Evolutionary conservation across 148 eudicot genomes (phyloP).

Genomic region (Amaranthus cruentus): DNA sequence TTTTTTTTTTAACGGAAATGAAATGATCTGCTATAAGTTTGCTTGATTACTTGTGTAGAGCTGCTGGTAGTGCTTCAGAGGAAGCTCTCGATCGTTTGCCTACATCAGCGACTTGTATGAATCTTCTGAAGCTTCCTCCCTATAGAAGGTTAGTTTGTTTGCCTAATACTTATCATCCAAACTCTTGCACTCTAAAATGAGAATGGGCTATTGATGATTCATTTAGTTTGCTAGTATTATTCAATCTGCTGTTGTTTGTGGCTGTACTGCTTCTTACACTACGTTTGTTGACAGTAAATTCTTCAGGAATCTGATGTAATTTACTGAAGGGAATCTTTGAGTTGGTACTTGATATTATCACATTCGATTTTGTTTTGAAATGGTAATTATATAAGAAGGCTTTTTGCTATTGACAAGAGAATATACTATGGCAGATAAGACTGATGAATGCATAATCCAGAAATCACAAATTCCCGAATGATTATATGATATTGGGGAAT

Average conservation of each 20-base stretch:
- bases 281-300: not conserved
- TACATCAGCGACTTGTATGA: slow-evolving; percentile 98
- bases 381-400: too few relatives aligned
- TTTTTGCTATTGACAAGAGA: too few relatives aligned
- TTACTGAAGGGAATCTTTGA: not conserved
- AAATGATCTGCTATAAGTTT: slow-evolving; percentile 1
- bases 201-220: not conserved
- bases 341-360: too few relatives aligned
- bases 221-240: too few relatives aligned
- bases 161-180: not conserved
- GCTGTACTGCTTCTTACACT: not conserved
- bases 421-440: too few relatives aligned
- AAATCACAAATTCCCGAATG: too few relatives aligned
- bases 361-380: too few relatives aligned
- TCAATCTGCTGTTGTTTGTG: not conserved
- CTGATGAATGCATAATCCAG: too few relatives aligned
- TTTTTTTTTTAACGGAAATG: not conserved
- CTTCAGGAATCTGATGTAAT: not conserved
- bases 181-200: not conserved
- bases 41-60: slow-evolving; percentile 36
- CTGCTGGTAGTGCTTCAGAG: slow-evolving; percentile 82
- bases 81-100: slow-evolving; percentile 89
- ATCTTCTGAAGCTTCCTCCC: slow-evolving; percentile 95
- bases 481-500: too few relatives aligned
- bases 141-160: slow-evolving; percentile 64